phyloP scores from a whole-genome alignment of 176 grass and related monocot species.

The Bolboschoenus planiculmis region DNA sequence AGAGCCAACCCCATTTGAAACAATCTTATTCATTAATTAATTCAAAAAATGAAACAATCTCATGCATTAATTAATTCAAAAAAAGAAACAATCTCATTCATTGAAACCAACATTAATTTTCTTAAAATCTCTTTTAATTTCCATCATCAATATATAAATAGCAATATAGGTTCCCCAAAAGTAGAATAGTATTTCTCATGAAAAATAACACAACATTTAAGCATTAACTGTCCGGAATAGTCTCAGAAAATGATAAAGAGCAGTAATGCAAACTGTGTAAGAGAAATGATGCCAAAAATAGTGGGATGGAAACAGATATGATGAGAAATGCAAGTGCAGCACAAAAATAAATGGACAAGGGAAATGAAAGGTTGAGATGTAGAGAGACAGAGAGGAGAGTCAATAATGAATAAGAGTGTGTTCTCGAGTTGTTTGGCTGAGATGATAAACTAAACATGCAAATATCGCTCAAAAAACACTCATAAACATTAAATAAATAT shows the following conservation, averaged over 20 bases:
- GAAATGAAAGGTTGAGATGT: not conserved
- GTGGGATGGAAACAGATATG: conserved; percentile 3
- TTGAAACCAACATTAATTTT: no score
- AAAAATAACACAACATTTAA: not conserved
- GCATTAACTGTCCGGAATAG: not conserved
- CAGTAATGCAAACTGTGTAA: not conserved
- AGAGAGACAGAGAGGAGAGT: conserved; percentile 11
- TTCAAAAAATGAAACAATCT: not conserved
- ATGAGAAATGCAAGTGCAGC: conserved; percentile 19
- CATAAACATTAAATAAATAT: no score
- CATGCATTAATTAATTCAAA: not conserved
- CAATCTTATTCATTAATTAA: not conserved
- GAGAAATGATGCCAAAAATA: not conserved
- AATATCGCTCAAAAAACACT: no score
- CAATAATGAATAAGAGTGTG: conserved; percentile 5
- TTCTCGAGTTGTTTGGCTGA: not conserved
- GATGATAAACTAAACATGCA: not conserved
- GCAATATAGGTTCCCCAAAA: not conserved
- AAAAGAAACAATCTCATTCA: no score
- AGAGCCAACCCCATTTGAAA: not conserved
- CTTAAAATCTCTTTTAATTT: no score
- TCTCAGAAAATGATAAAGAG: not conserved
- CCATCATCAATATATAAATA: not conserved
- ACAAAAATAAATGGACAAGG: conserved; percentile 8
- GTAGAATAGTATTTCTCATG: not conserved